Base-by-base conservation (phyloP, 257 asterid genomes). In the Fraxinus anomala region DNA sequence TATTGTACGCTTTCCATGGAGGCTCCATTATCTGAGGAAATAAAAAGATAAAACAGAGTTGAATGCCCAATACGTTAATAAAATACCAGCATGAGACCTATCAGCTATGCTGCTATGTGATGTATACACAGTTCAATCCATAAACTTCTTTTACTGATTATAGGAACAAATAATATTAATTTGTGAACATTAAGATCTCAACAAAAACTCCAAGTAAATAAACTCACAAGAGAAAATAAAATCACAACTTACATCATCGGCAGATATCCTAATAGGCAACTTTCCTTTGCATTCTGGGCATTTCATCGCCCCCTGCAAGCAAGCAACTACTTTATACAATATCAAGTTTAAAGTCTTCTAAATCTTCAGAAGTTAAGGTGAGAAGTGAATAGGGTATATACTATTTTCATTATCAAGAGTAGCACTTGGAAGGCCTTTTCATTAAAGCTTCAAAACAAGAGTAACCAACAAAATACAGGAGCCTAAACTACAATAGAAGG, bases 201-300 rank as follows among this genome's bases (percentile, higher is more conserved):
- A 67, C 37, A 30, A 69, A 78, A 37, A 33, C 54, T 73, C 82
- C 72, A 51, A 17, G 77, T 24, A 79, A 72, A 70, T 47, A 79
- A 81, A 72, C 56, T 71, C 67, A 31, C 17, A 28, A 73, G 73
- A 74, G 66, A 63, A 72, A 74, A 47, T 17, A 72, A 71, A 69
- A 72, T 83, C 67, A 68, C 51, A 83, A 82, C 99, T 90, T 85
- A 93, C 99, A 87, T 95, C 93, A 85, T 95, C 99, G 10, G 97
- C 96, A 73, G 98, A 93, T 83, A 95, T 90, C 90, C 96, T 85
- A 73, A 95, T 70, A 37, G 89, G 92, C 23, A 86, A 82, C 91
- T 89, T 93, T 83, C 87, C 93, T 88, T 91, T 88, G 89, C 99
- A 95, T 83, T 95, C 97, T 67, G 99, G 97, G 80, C 99, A 95